Base-by-base conservation (phyloP, 1,284 basidiomycete genomes). In the Naganishia cerealis region DNA sequence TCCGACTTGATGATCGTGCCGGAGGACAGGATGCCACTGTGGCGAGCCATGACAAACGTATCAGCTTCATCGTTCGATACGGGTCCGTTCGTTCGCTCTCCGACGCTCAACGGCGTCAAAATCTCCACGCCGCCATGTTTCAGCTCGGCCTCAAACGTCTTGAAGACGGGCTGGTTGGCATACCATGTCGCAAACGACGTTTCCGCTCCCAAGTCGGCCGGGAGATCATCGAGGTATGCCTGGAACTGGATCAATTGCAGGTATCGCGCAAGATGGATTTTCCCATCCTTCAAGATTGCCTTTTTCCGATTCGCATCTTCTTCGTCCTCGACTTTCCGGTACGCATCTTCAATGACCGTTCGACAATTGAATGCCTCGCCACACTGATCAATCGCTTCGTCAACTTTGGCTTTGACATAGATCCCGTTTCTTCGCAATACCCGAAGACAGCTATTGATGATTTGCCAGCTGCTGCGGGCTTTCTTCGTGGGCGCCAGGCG, bases 191-290 rank as follows among this genome's bases (percentile, higher is more conserved):
- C 91, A 58, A 96, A 89, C 2, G 85, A 87, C 54, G 91, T 87
- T 8, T 88, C 87, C 61, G 86, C 82, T 77, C 92, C 85, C 0
- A 89, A 91, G 76, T 94, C 91, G 0, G 92, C 91, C 71, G 87
- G 85, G 0, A 86, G 90, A 18, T 92, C 91, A 73, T 91, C 90
- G 36, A 99, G 84, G 78, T 96, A 99, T 0, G 94, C 89, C 78
- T 95, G 92, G 83, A 99, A 98, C 39, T 96, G 86, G 70, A 98
- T 88, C 24, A 99, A 85, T 77, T 91, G 88, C 72, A 94, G 96
- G 81, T 97, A 97, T 72, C 90, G 87, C 65, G 88, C 84, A 26
- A 96, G 84, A 73, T 90, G 89, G 72, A 90, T 87, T 57, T 95
- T 80, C 8, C 90, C 91, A 82, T 86, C 87, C 66, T 90, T 87